Evolutionary conservation across 495 filamentous ascomycete species (phyloP), one percentile per base, ranked within the genome.

Genomic region (Trichoderma virens): DNA sequence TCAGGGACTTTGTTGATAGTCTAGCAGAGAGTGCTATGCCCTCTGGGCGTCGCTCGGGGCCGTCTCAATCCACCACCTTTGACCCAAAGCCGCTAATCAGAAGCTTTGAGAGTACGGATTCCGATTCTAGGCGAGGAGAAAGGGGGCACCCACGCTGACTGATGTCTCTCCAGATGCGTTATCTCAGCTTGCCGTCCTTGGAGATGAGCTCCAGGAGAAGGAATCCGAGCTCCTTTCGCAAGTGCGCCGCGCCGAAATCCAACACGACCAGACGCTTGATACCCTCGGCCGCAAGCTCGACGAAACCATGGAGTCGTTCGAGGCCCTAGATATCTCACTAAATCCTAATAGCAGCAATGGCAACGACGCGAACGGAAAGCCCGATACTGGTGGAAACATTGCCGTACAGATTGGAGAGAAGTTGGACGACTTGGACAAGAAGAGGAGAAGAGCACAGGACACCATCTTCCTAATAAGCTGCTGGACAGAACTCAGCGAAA

Each of bases 51-150:
- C 88, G 90, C 60, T 96, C 92, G 20, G 85, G 79, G 63, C 80
- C 80, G 14, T 68, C 84, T 39, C 85, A 85, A 63, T 34, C 27
- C 34, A 85, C 88, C 72, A 86, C 90, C 59, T 99, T 99, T 72
- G 95, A 99, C 72, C 95, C 95, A 1, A 98, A 99, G 75, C 95
- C 95, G 5, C 82, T 97, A 69, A 98, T 99, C 67, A 86, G 95
- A 45, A 92, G 90, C 18, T 98, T 99, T 70, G 94, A 99, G 75
- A 84, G 90, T 82, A 86, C 66, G 75, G n/a, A 0, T n/a, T 34
- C 28, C 30, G 32, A 51, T 27, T 43, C 54, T 35, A 23, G 18
- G 20, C 9, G 2, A 1, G 13, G 59, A 38, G 30, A 5, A 20
- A n/a, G 59, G 35, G 59, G 27, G 28, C 25, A 23, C 11, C 34